Evolutionary conservation across 169 alveolate genomes (phyloP).

Genomic region (Plasmodium fragile): DNA sequence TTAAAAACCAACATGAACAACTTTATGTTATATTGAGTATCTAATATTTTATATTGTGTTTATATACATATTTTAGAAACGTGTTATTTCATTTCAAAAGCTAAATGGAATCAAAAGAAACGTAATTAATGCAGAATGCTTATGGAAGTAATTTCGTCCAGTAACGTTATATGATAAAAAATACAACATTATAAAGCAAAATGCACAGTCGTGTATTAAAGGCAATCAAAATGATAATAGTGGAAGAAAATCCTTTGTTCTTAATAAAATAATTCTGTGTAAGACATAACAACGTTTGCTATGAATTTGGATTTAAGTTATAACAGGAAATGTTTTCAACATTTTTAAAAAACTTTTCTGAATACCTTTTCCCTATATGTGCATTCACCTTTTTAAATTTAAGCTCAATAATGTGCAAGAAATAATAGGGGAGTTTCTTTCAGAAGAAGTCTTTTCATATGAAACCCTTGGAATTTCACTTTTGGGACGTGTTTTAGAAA

Average conservation of each 20-base stretch:
- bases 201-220: background rate
- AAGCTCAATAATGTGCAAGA: background rate
- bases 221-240: background rate
- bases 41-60: background rate
- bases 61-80: background rate
- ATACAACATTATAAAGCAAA: background rate
- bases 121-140: background rate
- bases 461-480: background rate
- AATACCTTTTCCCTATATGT: background rate
- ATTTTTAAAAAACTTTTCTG: background rate
- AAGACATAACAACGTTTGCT: background rate
- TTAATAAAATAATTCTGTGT: background rate
- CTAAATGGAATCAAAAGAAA: background rate
- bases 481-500: background rate
- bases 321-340: background rate
- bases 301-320: slow-evolving; percentile 9
- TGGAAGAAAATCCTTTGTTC: background rate
- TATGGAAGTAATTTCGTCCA: background rate
- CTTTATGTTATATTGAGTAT: background rate
- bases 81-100: background rate
- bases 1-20: background rate
- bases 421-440: background rate
- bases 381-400: background rate
- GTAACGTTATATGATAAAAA: background rate
- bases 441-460: background rate